These are phyloP conservation scores for Nyssa sinensis DNA, from an alignment of 148 eudicot species.

Conservation along the genomic window DNA sequence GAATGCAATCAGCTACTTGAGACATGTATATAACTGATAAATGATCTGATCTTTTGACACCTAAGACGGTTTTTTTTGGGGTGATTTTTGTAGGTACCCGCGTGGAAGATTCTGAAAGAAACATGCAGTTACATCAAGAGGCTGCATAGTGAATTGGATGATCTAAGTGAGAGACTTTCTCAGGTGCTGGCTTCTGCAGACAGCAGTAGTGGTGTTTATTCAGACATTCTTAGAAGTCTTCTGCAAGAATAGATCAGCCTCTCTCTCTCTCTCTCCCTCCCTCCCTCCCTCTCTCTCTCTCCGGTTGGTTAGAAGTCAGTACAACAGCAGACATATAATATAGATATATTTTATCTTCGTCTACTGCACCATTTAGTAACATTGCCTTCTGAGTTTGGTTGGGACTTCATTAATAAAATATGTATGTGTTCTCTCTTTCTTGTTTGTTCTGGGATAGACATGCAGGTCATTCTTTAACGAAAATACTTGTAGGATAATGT, in stretches of 20 bases:
- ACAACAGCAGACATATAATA: background rate
- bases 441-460: background rate
- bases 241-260: slow-evolving; percentile 24
- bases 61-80: background rate
- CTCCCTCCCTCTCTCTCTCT: slow-evolving; percentile 12
- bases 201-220: slow-evolving; percentile 20
- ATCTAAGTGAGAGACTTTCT: slow-evolving; percentile 40
- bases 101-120: slow-evolving; percentile 40
- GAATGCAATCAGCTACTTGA: no score
- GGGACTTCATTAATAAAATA: background rate
- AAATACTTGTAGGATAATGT: no score
- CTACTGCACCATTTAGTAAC: background rate
- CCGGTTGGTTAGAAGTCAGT: background rate
- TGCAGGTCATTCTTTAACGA: background rate
- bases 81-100: slow-evolving; percentile 25
- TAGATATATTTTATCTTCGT: background rate
- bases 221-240: slow-evolving; percentile 32
- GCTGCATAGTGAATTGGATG: slow-evolving; percentile 51
- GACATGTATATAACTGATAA: background rate
- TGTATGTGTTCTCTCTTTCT: background rate
- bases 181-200: slow-evolving; percentile 33
- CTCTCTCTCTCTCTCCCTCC: no score
- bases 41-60: no score
- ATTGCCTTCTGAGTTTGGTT: background rate
- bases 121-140: slow-evolving; percentile 51